These are phyloP conservation scores for Babesia ovis DNA, from an alignment of 169 alveolate genomes.

Conservation along the genomic window DNA sequence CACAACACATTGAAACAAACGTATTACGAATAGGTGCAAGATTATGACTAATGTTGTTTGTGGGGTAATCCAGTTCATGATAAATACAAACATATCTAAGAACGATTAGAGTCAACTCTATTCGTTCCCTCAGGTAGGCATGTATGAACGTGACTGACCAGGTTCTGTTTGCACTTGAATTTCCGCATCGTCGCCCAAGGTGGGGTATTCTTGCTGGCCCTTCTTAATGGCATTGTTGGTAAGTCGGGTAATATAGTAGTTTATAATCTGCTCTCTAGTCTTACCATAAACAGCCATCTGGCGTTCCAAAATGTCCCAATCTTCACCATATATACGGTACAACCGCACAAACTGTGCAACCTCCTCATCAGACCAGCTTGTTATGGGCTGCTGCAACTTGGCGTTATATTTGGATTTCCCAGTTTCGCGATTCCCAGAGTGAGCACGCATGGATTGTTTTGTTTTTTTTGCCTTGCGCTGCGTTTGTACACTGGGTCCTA, in stretches of 20 bases:
- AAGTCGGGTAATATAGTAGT: constrained; percentile 13
- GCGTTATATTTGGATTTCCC: neutral
- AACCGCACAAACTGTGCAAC: constrained; percentile 16
- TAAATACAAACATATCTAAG: too few species aligned
- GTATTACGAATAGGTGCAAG: too few species aligned
- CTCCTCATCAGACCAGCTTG: constrained; percentile 21
- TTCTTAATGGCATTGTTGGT: constrained; percentile 13
- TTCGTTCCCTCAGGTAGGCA: too few species aligned
- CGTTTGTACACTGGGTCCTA: neutral
- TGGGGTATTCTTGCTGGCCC: neutral
- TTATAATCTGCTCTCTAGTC: constrained; percentile 8
- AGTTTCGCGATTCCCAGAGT: neutral
- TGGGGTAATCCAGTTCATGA: too few species aligned
- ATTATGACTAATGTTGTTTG: too few species aligned
- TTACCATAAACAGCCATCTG: constrained; percentile 13
- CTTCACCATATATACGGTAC: constrained; percentile 20
- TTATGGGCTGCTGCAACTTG: neutral
- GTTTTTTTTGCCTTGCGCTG: neutral
- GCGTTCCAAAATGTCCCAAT: constrained; percentile 16
- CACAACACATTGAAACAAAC: too few species aligned
- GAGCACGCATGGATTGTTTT: neutral
- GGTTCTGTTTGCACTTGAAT: too few species aligned
- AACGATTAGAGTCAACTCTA: too few species aligned
- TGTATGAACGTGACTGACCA: too few species aligned
- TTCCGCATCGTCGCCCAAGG: neutral